phyloP scores from a whole-genome alignment of 495 filamentous ascomycete species.

The Tuber brumale region DNA sequence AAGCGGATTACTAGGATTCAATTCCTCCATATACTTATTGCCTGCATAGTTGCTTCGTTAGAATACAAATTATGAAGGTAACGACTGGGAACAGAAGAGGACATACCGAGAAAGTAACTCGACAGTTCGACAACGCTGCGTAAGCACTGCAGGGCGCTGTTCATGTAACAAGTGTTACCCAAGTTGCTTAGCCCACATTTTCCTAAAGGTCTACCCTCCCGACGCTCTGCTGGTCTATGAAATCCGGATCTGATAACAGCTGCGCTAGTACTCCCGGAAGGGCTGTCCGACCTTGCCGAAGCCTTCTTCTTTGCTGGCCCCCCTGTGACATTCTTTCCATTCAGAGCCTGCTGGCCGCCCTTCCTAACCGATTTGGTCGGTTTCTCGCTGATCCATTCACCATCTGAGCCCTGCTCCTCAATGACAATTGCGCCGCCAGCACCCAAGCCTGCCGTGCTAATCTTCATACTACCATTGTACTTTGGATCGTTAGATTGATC shows the following conservation, averaged over 20 bases:
- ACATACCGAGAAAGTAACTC: constrained; percentile 72
- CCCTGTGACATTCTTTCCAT: constrained; percentile 33
- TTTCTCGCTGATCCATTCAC: constrained; percentile 60
- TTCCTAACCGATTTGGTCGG: constrained; percentile 40
- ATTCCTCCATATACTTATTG: constrained; percentile 63
- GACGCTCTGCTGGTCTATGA: constrained; percentile 55
- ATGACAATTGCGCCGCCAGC: constrained; percentile 65
- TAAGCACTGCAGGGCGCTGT: constrained; percentile 90
- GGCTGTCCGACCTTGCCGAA: constrained; percentile 43
- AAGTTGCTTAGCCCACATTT: constrained; percentile 79
- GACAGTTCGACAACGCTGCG: constrained; percentile 85
- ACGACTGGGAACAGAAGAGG: constrained; percentile 10
- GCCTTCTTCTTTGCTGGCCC: constrained; percentile 26
- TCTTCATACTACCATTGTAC: constrained; percentile 64
- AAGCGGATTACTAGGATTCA: constrained; percentile 78
- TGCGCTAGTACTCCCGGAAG: constrained; percentile 54
- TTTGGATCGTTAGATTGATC: constrained; percentile 71
- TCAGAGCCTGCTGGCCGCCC: constrained; percentile 39
- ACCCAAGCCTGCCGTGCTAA: constrained; percentile 59
- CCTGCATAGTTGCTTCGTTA: constrained; percentile 43
- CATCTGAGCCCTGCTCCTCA: constrained; percentile 63
- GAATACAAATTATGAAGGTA: constrained; percentile 28
- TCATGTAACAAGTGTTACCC: constrained; percentile 98
- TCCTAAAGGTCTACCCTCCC: constrained; percentile 59
- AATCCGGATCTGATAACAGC: constrained; percentile 53